Evolutionary conservation across 2,329 filamentous ascomycete genomes (phyloP), one percentile per base, ranked within the genome.

Genomic region (Fusarium sp.): DNA sequence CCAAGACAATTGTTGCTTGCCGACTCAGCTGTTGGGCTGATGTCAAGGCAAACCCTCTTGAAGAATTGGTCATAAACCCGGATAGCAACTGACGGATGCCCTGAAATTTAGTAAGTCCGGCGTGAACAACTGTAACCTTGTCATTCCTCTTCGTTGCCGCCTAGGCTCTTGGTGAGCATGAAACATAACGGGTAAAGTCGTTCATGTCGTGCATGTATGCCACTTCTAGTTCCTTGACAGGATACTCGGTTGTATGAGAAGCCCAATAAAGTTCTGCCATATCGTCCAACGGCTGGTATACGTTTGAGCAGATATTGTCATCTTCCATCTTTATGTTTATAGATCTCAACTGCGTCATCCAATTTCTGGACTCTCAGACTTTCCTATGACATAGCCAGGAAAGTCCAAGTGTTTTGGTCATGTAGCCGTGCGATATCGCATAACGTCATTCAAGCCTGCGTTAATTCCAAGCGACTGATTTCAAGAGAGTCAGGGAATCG

Each of bases 1-100:
- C 53, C 59, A 73, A 72, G 68, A 49, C 22, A 45, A 59, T 50
- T 47, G 25, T 60, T 49, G 58, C 27, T 51, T 43, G 46, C 30
- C 12, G 43, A 43, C 38, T 32, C n/a, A 55, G 49, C n/a, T 27
- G 20, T 45, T 52, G 59, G 50, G 43, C 24, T 34, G 34, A n/a
- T 20, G 59, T 50, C 40, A 57, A 59, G 40, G 34, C 32, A 64
- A 40, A 47, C 47, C 58, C 54, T 56, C 45, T 32, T 22, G 25
- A 49, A 40, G 30, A 27, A 29, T 47, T 50, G 29, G 11, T 18
- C 46, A 52, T 42, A 51, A 27, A 18, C 43, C 43, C 44, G 47
- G 20, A 43, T 34, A 15, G 10, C 18, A 34, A 11, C 30, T 47
- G 20, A 30, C 38, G 11, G 11, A 32, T 30, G 32, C 29, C 20